Percentiles rank a stretch among this genome's conserved stretches.
phyloP scores from a whole-genome alignment of 495 filamentous ascomycete genomes.

The Penicillium silybi region DNA sequence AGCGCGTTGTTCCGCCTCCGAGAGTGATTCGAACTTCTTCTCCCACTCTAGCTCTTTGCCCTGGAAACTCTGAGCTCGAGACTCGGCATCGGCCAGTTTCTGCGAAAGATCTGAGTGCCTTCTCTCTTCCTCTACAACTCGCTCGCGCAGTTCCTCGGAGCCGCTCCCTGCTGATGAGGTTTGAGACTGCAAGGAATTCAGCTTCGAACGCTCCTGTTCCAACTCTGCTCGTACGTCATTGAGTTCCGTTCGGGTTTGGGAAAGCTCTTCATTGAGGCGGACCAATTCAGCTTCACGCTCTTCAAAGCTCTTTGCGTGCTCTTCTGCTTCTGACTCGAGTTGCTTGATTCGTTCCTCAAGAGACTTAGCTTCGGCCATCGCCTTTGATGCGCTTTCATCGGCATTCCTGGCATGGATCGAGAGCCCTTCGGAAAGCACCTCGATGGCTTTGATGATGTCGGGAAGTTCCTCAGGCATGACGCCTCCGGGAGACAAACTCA shows the following conservation, averaged over 20 bases:
- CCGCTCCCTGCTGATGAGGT: slow-evolving; percentile 76
- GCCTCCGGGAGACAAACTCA: slow-evolving; percentile 55
- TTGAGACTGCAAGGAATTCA: slow-evolving; percentile 60
- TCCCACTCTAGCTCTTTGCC: slow-evolving; percentile 60
- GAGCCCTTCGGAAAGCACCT: slow-evolving; percentile 56
- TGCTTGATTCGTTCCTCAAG: slow-evolving; percentile 49
- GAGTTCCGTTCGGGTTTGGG: slow-evolving; percentile 55
- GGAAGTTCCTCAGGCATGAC: slow-evolving; percentile 53
- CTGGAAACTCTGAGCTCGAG: slow-evolving; percentile 61
- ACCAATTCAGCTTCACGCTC: slow-evolving; percentile 34
- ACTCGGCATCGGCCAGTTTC: slow-evolving; percentile 62
- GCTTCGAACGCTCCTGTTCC: slow-evolving; percentile 58
- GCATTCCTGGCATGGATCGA: slow-evolving; percentile 42
- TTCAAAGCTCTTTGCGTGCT: slow-evolving; percentile 45
- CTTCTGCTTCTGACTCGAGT: slow-evolving; percentile 34
- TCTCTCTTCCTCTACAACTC: slow-evolving; percentile 64
- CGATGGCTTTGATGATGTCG: slow-evolving; percentile 59
- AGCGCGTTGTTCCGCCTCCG: slow-evolving; percentile 46
- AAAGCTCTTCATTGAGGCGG: slow-evolving; percentile 38
- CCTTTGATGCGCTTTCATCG: slow-evolving; percentile 36
- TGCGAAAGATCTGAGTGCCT: slow-evolving; percentile 57
- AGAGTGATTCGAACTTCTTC: slow-evolving; percentile 50
- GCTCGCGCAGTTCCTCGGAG: slow-evolving; percentile 68
- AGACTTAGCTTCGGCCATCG: slow-evolving; percentile 38
- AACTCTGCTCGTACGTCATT: slow-evolving; percentile 59